Conservation (phyloP, 202 grass and related monocot genomes). For the Carex sylvatica region DNA sequence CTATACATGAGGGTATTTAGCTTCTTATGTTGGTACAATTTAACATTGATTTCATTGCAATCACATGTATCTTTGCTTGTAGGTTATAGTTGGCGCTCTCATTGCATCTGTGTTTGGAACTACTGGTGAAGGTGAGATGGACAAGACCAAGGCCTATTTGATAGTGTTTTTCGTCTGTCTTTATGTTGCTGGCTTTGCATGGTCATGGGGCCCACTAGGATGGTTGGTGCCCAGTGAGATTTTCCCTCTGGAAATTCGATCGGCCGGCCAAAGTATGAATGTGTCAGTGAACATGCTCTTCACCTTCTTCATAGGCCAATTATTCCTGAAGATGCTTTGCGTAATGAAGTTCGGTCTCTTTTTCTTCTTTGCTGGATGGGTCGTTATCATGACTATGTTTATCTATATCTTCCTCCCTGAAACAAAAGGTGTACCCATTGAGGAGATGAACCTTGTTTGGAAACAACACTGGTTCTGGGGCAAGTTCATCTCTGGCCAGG, state of each 20-base stretch:
- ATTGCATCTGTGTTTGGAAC: conserved; percentile 59
- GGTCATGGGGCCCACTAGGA: conserved; percentile 70
- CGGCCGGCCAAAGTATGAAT: conserved; percentile 64
- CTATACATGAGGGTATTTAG: neutral
- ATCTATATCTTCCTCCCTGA: conserved; percentile 58
- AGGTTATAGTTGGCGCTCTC: conserved; percentile 46
- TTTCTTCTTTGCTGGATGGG: conserved; percentile 73
- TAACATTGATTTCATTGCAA: neutral
- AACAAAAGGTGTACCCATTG: conserved; percentile 55
- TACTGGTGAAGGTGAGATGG: conserved; percentile 45
- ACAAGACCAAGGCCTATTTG: conserved; percentile 26
- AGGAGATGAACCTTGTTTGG: conserved; percentile 55
- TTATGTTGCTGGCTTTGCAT: conserved; percentile 69
- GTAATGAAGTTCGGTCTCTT: conserved; percentile 73
- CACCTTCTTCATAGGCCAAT: conserved; percentile 73
- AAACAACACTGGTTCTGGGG: conserved; percentile 61
- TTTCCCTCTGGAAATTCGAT: conserved; percentile 72
- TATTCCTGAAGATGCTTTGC: conserved; percentile 69
- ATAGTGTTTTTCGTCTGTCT: conserved; percentile 64
- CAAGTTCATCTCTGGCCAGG: conserved; percentile 32
- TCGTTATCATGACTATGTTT: conserved; percentile 60
- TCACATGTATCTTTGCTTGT: neutral
- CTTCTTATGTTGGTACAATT: neutral
- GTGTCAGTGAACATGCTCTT: conserved; percentile 73
- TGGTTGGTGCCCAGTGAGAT: conserved; percentile 72